A percentile compares a stretch with the other conserved stretches of the same genome.
Conservation (phyloP, 805 yeast genomes). For the Komagataella mondaviorum region DNA sequence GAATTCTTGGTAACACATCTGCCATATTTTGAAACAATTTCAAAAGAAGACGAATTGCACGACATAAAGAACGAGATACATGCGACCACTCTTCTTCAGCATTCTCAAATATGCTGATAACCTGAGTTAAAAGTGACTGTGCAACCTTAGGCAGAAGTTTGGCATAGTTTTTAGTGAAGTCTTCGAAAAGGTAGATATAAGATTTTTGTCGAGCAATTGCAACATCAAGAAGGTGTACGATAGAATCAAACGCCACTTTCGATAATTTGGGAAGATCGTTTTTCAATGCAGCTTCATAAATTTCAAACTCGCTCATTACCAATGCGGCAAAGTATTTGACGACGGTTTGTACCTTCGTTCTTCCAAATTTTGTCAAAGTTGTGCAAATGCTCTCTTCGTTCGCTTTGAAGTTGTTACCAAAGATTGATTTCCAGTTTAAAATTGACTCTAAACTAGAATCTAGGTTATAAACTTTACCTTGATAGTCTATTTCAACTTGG, state of each 20-base stretch:
- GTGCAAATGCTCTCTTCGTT: conserved; percentile 28
- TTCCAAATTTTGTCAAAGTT: conserved; percentile 34
- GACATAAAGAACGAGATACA: conserved; percentile 49
- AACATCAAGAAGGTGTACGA: conserved; percentile 47
- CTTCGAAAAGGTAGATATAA: conserved; percentile 41
- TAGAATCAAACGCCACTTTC: conserved; percentile 33
- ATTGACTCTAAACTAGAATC: conserved; percentile 41
- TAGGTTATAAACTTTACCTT: conserved; percentile 53
- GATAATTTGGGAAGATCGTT: conserved; percentile 13
- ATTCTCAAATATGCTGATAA: conserved; percentile 30
- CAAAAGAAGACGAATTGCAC: conserved; percentile 39
- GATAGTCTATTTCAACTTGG: conserved; percentile 48
- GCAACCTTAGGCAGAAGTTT: conserved; percentile 36
- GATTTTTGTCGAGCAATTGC: conserved; percentile 55
- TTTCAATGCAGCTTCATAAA: conserved; percentile 14
- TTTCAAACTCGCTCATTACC: conserved; percentile 23
- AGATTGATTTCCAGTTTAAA: conserved; percentile 35
- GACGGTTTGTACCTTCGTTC: conserved; percentile 37
- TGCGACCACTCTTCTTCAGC: conserved; percentile 47
- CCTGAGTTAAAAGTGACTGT: conserved; percentile 28
- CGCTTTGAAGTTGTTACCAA: conserved; percentile 25
- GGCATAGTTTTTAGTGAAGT: conserved; percentile 23
- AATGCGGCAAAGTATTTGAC: conserved; percentile 50
- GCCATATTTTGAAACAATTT: conserved; percentile 17
- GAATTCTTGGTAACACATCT: neutral